Evolutionary conservation across 1,284 basidiomycete genomes (phyloP), one percentile per base, ranked within the genome.

Genomic region (Tremellales sp.): DNA sequence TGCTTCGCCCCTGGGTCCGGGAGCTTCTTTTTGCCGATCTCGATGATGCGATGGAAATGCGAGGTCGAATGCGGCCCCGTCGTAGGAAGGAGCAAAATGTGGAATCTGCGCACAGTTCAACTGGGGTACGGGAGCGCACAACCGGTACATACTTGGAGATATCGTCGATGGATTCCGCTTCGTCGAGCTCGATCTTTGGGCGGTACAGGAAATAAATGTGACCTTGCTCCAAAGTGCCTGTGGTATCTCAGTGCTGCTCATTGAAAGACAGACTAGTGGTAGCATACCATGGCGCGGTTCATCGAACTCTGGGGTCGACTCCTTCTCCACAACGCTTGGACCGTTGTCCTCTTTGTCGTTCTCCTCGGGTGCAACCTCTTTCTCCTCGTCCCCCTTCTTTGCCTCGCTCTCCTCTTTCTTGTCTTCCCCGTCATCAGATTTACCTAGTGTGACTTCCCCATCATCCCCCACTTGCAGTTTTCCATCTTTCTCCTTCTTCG

Each of bases 201-300:
- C 81, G 77, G 60, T 82, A 84, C 62, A 83, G 79, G 66, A 84
- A 83, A 67, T 84, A 84, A 45, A 84, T 77, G 57, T 66, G 63
- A 8, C 71, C 71, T 5, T 51, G 54, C 41, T 73, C 71, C 43
- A 73, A 58, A 13, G 64, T 64, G 8, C 69, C 70, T 65, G 28
- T 7, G 9, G 33, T 31, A 40, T 13, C 31, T 26, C 40, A 16
- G 35, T 24, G 27, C 37, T 22, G 8, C 5, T 14, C 14, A 21
- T 26, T 14, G 13, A 19, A 13, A 6, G 36, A 27, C 8, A 2
- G n/a, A 16, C 9, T 19, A 12, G 37, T 24, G 24, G 13, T 9
- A 9, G 29, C 56, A 39, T 32, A 63, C 61, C 62, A 52, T 65
- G 63, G 24, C 53, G 56, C 10, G 60, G 63, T 32, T 61, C 57